phyloP scores from a whole-genome alignment of 306 rosid genomes.

The Cucumis melo region DNA sequence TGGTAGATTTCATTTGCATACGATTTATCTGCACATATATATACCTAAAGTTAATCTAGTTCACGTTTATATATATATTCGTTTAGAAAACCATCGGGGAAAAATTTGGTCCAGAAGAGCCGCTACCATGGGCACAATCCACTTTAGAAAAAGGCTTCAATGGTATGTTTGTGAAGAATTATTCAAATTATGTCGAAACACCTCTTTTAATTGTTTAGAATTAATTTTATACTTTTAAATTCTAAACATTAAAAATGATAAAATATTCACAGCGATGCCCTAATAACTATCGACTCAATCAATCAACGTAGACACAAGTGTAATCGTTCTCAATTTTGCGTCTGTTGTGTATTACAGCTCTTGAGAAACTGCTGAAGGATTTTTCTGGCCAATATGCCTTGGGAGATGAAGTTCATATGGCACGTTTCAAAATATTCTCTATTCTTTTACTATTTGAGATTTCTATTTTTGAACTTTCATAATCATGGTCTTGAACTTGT shows the following conservation, averaged over 20 bases:
- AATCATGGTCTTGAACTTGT: not conserved
- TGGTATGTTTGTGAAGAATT: conserved; percentile 7
- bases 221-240: no score
- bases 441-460: not conserved
- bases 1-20: conserved; percentile 19
- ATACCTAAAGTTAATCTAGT: not conserved
- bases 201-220: no score
- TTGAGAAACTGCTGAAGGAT: conserved; percentile 30
- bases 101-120: conserved; percentile 20
- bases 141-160: conserved; percentile 24
- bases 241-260: no score
- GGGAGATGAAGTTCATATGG: conserved; percentile 30
- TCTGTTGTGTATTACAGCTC: conserved; percentile 18
- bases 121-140: conserved; percentile 16
- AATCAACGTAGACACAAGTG: not conserved
- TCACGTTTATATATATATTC: not conserved
- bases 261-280: no score
- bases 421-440: conserved; percentile 8
- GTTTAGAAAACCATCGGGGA: conserved; percentile 22
- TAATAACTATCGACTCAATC: not conserved
- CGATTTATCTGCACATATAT: not conserved
- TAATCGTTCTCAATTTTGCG: not conserved
- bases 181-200: no score
- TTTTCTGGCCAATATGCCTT: conserved; percentile 22
- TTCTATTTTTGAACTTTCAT: not conserved